These are phyloP conservation scores for Malassezia sympodialis DNA, from an alignment of 1,284 basidiomycete genomes.

Conservation along the genomic window DNA sequence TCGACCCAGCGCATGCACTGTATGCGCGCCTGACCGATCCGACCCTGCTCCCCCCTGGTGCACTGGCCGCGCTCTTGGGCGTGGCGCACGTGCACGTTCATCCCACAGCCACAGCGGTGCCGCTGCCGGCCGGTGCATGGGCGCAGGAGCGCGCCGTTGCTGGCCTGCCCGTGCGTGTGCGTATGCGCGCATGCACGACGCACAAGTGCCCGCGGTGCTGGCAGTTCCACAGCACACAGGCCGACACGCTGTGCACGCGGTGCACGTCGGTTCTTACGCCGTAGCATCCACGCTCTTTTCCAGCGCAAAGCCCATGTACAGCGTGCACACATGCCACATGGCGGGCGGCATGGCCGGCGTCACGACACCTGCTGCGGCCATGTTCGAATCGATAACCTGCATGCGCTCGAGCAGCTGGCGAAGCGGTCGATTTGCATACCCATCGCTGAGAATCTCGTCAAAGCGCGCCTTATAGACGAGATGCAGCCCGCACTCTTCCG, in stretches of 20 bases:
- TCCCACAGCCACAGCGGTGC: neutral
- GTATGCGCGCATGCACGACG: conserved; percentile 20
- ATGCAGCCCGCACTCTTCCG: conserved; percentile 67
- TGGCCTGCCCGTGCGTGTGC: conserved; percentile 13
- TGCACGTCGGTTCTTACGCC: neutral
- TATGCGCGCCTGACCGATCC: neutral
- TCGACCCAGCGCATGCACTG: neutral
- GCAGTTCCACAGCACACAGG: conserved; percentile 11
- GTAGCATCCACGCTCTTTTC: conserved; percentile 22
- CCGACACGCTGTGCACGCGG: conserved; percentile 14
- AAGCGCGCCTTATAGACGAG: conserved; percentile 76
- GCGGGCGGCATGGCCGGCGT: conserved; percentile 26
- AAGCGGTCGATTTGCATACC: conserved; percentile 15
- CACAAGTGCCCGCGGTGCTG: conserved; percentile 38
- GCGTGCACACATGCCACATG: conserved; percentile 39
- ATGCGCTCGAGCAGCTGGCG: conserved; percentile 29
- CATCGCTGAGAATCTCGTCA: conserved; percentile 34
- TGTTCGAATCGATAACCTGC: conserved; percentile 22
- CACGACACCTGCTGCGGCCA: conserved; percentile 11
- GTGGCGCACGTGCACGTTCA: conserved; percentile 27
- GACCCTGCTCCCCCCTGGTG: neutral
- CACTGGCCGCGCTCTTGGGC: conserved; percentile 28
- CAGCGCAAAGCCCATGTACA: conserved; percentile 39
- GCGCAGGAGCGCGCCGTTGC: neutral
- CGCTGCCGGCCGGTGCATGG: neutral